Conservation (phyloP, 2,329 filamentous ascomycete species). For the Colletotrichum melonis region DNA sequence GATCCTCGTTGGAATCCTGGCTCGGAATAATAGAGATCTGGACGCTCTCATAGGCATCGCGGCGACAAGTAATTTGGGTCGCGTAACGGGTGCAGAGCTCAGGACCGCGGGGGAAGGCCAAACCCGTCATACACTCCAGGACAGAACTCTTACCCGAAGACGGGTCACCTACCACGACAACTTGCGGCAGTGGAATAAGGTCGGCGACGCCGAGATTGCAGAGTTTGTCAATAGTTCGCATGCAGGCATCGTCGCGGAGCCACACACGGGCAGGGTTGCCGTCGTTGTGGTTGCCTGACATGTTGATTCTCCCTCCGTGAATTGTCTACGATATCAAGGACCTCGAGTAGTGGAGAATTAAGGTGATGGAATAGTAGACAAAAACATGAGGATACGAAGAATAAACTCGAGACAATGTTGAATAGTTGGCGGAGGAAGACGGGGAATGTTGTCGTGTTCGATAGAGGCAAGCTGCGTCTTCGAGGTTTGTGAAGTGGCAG, state of each 20-base stretch:
- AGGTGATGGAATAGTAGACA: not conserved
- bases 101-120: conserved; percentile 56
- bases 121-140: conserved; percentile 71
- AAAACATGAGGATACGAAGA: not conserved
- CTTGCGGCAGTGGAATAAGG: conserved; percentile 61
- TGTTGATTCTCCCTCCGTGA: not conserved
- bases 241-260: conserved; percentile 8
- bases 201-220: conserved; percentile 52
- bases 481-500: not conserved
- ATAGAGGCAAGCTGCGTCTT: not conserved
- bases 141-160: conserved; percentile 89
- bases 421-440: not conserved
- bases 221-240: conserved; percentile 50
- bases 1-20: conserved; percentile 32
- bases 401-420: not conserved
- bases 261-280: not conserved
- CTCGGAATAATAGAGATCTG: conserved; percentile 55
- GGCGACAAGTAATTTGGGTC: conserved; percentile 58
- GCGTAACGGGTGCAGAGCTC: conserved; percentile 62
- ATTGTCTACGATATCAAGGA: not conserved
- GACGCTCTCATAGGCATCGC: conserved; percentile 47
- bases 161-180: conserved; percentile 86
- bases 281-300: not conserved
- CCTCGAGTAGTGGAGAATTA: not conserved
- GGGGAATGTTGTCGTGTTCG: not conserved